Evolutionary conservation across 495 filamentous ascomycete species (phyloP).

Genomic region (Tuber magnatum): DNA sequence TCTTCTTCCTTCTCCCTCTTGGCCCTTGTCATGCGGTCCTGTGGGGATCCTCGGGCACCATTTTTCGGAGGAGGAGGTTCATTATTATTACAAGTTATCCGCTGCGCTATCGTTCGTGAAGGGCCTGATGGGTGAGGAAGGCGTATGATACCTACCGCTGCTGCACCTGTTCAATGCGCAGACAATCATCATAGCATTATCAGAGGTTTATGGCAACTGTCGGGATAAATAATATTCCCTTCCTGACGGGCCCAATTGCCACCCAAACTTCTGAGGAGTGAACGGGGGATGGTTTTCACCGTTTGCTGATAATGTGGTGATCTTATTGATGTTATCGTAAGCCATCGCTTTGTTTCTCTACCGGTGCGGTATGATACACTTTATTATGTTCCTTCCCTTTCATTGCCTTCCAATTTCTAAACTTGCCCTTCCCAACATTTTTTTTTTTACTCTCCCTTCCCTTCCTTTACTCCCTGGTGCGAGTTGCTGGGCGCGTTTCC

Average conservation of each 20-base stretch:
- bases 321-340: neutral
- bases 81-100: neutral
- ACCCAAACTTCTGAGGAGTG: neutral
- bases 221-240: neutral
- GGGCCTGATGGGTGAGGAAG: neutral
- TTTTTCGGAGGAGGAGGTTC: neutral
- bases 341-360: neutral
- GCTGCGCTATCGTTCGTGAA: neutral
- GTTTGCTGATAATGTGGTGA: neutral
- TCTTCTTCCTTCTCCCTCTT: neutral
- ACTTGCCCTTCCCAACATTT: neutral
- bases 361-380: neutral
- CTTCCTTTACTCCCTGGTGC: conserved; percentile 13
- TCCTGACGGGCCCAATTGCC: neutral
- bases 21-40: neutral
- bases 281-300: neutral
- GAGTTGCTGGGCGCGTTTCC: conserved; percentile 22
- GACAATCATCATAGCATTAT: neutral
- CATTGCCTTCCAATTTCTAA: neutral
- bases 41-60: neutral
- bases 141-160: neutral
- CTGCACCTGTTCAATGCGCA: neutral
- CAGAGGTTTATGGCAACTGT: neutral
- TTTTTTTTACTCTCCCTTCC: neutral
- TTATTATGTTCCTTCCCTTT: neutral